Evolutionary conservation across 2,329 filamentous ascomycete genomes (phyloP).

Genomic region (Aspergillus nomiae): DNA sequence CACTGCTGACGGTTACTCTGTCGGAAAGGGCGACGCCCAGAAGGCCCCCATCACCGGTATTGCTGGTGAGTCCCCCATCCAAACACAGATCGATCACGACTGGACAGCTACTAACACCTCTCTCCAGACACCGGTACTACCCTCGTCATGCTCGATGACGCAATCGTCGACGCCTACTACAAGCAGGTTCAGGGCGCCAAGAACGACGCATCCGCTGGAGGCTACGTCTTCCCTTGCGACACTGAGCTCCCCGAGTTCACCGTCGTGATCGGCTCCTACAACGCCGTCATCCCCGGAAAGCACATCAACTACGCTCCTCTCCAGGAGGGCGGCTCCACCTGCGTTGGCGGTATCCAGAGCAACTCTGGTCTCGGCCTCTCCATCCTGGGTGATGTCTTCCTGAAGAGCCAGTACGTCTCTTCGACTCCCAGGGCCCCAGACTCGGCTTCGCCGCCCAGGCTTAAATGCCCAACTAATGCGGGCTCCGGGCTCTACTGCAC

Average conservation of each 20-base stretch:
- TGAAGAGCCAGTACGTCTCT: slow-evolving; percentile 77
- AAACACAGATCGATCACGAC: not conserved
- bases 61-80: slow-evolving; percentile 40
- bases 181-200: slow-evolving; percentile 54
- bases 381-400: slow-evolving; percentile 77
- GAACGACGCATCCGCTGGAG: slow-evolving; percentile 52
- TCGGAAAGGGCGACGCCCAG: slow-evolving; percentile 50
- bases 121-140: slow-evolving; percentile 67
- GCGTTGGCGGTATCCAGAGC: slow-evolving; percentile 76
- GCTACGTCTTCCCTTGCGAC: slow-evolving; percentile 58
- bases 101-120: not conserved
- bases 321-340: slow-evolving; percentile 46
- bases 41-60: slow-evolving; percentile 55
- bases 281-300: slow-evolving; percentile 54
- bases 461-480: slow-evolving; percentile 13
- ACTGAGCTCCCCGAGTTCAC: slow-evolving; percentile 56
- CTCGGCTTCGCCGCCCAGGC: slow-evolving; percentile 52
- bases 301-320: slow-evolving; percentile 58
- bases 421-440: slow-evolving; percentile 57
- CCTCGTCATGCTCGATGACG: slow-evolving; percentile 60
- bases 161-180: slow-evolving; percentile 63
- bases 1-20: slow-evolving; percentile 56
- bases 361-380: slow-evolving; percentile 60
- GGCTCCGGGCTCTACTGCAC: not conserved
- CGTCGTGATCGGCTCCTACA: slow-evolving; percentile 52